phyloP scores from a whole-genome alignment of 1,284 basidiomycete species.

The Cerioporus squamosus region DNA sequence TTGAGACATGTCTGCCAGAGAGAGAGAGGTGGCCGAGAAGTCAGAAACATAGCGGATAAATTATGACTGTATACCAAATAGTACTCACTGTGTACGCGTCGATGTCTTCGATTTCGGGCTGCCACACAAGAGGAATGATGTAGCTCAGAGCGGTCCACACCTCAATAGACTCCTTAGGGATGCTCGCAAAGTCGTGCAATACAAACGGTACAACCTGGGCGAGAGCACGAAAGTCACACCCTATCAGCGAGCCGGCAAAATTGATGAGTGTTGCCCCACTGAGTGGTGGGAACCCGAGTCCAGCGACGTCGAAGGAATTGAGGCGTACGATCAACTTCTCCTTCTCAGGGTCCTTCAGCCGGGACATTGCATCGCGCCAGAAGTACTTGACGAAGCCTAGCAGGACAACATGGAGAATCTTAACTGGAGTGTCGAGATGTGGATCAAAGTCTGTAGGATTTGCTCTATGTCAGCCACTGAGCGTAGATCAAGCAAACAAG shows the following conservation, averaged over 20 bases:
- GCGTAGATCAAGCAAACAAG: neutral
- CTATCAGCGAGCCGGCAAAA: constrained; percentile 35
- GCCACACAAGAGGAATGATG: constrained; percentile 32
- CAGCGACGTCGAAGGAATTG: constrained; percentile 26
- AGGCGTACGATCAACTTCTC: constrained; percentile 28
- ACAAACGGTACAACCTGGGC: constrained; percentile 36
- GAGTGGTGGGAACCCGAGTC: constrained; percentile 27
- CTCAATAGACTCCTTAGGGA: neutral
- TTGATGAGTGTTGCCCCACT: constrained; percentile 32
- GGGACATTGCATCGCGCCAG: constrained; percentile 38
- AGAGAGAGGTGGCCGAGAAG: neutral
- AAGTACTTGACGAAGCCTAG: constrained; percentile 44
- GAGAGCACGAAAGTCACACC: constrained; percentile 35
- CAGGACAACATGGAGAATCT: constrained; percentile 41
- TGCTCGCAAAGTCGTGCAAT: constrained; percentile 25
- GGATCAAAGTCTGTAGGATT: constrained; percentile 34
- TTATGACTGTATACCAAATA: neutral
- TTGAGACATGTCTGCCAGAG: constrained; percentile 40
- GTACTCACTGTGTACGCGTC: constrained; percentile 22
- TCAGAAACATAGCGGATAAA: neutral
- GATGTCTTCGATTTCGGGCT: constrained; percentile 32
- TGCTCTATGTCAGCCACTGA: neutral
- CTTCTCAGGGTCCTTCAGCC: constrained; percentile 17
- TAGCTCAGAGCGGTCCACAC: constrained; percentile 32
- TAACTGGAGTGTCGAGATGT: constrained; percentile 39